Conservation (phyloP, 2,329 filamentous ascomycete species). For the Tricladium varicosporioides region DNA sequence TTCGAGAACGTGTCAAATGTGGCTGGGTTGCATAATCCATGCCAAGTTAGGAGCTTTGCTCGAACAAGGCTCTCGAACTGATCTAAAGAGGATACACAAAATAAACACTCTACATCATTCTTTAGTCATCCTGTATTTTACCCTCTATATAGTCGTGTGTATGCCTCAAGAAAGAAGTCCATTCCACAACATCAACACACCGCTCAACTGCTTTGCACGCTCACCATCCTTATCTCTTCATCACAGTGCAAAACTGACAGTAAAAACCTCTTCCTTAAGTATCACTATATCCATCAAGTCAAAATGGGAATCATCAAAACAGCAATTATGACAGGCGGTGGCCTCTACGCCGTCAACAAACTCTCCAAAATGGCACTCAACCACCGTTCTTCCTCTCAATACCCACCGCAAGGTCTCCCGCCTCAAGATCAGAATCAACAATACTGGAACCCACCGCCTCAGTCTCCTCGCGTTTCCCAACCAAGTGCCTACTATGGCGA, state of each 20-base stretch:
- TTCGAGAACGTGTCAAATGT: no score
- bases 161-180: no score
- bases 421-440: background rate
- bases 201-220: no score
- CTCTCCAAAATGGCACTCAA: conserved; percentile 4
- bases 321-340: conserved; percentile 13
- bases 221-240: background rate
- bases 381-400: background rate
- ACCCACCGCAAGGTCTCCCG: background rate
- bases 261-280: background rate
- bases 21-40: no score
- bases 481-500: background rate
- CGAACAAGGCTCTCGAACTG: no score
- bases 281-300: background rate
- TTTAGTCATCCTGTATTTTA: no score
- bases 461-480: background rate
- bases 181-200: no score
- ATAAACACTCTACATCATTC: no score
- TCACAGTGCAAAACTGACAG: background rate
- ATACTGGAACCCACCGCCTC: conserved; percentile 4
- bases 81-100: no score
- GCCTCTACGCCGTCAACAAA: conserved; percentile 14
- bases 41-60: no score
- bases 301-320: conserved; percentile 14
- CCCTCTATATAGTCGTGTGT: no score